Evolutionary conservation across 1,284 basidiomycete species (phyloP).

Genomic region (Exsudoporus floridanus): DNA sequence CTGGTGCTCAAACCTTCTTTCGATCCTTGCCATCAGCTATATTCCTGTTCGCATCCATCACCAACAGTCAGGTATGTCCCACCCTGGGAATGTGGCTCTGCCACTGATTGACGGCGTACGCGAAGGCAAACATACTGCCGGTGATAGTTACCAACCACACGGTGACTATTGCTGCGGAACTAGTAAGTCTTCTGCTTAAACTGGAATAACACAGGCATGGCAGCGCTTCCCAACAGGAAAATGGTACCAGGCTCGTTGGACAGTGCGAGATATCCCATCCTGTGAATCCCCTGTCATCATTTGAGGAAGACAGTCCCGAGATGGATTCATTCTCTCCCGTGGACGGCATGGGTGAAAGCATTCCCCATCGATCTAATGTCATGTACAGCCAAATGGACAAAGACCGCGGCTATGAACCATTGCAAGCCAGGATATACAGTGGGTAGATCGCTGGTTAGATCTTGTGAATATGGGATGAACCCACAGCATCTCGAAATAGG

Average conservation of each 20-base stretch:
- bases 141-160: slow-evolving; percentile 95
- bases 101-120: slow-evolving; percentile 18
- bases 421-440: slow-evolving; percentile 70
- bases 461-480: slow-evolving; percentile 3
- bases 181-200: slow-evolving; percentile 51
- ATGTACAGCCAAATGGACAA: slow-evolving; percentile 62
- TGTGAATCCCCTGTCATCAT: slow-evolving; percentile 41
- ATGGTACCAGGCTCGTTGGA: slow-evolving; percentile 81
- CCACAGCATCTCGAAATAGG: slow-evolving; percentile 43
- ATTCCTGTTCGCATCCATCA: slow-evolving; percentile 92
- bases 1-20: slow-evolving; percentile 84
- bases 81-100: slow-evolving; percentile 12
- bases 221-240: slow-evolving; percentile 49
- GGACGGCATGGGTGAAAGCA: slow-evolving; percentile 53
- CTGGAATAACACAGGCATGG: slow-evolving; percentile 4
- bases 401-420: slow-evolving; percentile 51
- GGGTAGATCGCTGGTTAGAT: slow-evolving; percentile 34
- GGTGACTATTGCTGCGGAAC: slow-evolving; percentile 94
- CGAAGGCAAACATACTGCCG: slow-evolving; percentile 78
- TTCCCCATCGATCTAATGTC: slow-evolving; percentile 56
- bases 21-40: slow-evolving; percentile 91
- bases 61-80: slow-evolving; percentile 59
- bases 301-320: slow-evolving; percentile 29
- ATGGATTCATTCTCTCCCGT: slow-evolving; percentile 41
- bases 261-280: slow-evolving; percentile 99